These are phyloP conservation scores for Sordariomycetes sp. DNA, from an alignment of 2,329 filamentous ascomycete species.

Conservation along the genomic window DNA sequence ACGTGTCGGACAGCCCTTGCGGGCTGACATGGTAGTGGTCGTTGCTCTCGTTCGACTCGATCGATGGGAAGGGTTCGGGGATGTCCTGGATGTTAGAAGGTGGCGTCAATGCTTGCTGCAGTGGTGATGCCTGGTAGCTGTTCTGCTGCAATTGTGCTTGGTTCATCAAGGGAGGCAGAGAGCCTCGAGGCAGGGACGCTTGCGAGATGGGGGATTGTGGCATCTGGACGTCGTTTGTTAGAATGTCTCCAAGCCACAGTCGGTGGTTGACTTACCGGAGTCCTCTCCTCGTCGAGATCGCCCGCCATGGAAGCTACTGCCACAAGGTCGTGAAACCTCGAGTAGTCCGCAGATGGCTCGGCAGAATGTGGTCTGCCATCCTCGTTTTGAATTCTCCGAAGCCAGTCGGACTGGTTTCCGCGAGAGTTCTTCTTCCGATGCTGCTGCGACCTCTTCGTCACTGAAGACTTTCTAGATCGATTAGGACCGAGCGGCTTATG, in stretches of 20 bases:
- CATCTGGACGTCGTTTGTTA: conserved; percentile 30
- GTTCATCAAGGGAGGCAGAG: conserved; percentile 48
- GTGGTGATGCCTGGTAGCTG: conserved; percentile 78
- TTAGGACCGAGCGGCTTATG: conserved; percentile 63
- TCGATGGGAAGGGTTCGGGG: conserved; percentile 77
- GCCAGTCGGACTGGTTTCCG: conserved; percentile 59
- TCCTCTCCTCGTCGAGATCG: conserved; percentile 83
- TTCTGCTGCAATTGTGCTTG: conserved; percentile 52
- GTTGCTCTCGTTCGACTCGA: conserved; percentile 68
- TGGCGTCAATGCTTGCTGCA: conserved; percentile 85
- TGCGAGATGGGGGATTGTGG: conserved; percentile 58
- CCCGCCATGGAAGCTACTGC: conserved; percentile 74
- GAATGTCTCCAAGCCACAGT: not conserved
- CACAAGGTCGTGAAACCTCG: conserved; percentile 45
- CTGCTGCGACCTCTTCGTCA: conserved; percentile 70
- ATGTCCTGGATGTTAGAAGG: conserved; percentile 60
- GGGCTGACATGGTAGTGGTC: conserved; percentile 64
- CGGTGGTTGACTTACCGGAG: conserved; percentile 54
- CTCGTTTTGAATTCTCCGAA: conserved; percentile 48
- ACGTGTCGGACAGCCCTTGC: conserved; percentile 59
- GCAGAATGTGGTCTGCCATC: conserved; percentile 78
- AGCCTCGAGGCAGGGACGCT: conserved; percentile 52
- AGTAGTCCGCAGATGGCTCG: conserved; percentile 64
- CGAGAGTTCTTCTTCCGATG: conserved; percentile 73
- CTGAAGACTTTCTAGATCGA: conserved; percentile 75